These are phyloP conservation scores for Penicillium verhagenii DNA, from an alignment of 495 filamentous ascomycete species.

Conservation along the genomic window DNA sequence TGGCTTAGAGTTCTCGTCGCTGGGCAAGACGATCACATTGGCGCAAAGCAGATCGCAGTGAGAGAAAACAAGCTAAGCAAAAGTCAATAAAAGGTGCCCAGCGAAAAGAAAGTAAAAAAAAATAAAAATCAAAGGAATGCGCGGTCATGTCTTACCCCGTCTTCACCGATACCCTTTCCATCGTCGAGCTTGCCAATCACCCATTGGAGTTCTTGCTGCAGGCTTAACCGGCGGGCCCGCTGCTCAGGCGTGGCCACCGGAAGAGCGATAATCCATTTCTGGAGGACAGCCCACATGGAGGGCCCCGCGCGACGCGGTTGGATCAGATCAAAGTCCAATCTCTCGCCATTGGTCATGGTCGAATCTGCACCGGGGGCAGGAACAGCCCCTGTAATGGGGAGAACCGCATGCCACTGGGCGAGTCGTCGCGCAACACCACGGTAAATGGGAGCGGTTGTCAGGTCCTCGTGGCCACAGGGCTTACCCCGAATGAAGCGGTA, in stretches of 20 bases:
- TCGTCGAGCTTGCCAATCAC: constrained; percentile 69
- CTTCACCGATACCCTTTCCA: constrained; percentile 66
- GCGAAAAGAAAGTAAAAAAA: not conserved
- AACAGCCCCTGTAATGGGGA: constrained; percentile 39
- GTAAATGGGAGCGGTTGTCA: constrained; percentile 70
- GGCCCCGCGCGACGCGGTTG: constrained; percentile 64
- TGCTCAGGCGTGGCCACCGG: constrained; percentile 69
- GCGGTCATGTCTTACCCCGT: constrained; percentile 58
- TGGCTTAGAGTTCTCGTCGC: constrained; percentile 23
- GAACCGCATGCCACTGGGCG: constrained; percentile 87
- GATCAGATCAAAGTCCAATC: constrained; percentile 47
- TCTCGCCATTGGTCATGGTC: constrained; percentile 19
- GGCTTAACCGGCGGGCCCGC: constrained; percentile 56
- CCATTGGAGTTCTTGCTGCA: constrained; percentile 74
- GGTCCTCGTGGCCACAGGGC: constrained; percentile 74
- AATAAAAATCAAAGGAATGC: not conserved
- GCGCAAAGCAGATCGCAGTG: constrained; percentile 94
- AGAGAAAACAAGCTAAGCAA: constrained; percentile 76
- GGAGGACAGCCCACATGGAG: constrained; percentile 90
- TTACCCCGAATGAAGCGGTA: constrained; percentile 86
- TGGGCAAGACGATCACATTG: constrained; percentile 86
- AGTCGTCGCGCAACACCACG: constrained; percentile 78
- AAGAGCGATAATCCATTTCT: constrained; percentile 91
- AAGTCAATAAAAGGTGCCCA: constrained; percentile 14
- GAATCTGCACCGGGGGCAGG: constrained; percentile 12